Conservation (phyloP, 2,329 filamentous ascomycete species). For the Bipolaris oryzae region DNA sequence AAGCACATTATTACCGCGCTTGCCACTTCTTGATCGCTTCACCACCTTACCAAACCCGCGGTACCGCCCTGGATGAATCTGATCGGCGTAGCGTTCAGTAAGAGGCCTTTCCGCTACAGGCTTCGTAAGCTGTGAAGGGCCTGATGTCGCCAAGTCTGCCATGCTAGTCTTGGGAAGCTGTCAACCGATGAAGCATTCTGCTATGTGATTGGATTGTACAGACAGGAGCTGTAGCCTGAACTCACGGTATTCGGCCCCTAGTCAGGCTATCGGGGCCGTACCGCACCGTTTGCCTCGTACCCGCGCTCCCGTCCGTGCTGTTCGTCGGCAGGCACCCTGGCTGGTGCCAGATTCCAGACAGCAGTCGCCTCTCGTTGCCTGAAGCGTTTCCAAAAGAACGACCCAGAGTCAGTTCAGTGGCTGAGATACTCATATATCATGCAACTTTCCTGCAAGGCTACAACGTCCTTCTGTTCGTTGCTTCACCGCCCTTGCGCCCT, state of each 20-base stretch:
- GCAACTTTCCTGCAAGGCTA: constrained; percentile 3
- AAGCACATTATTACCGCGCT: background rate
- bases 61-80: background rate
- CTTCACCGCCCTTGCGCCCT: constrained; percentile 3
- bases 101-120: constrained; percentile 2
- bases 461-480: background rate
- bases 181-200: background rate
- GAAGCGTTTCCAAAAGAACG: background rate
- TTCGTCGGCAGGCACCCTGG: background rate
- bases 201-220: constrained; percentile 1
- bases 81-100: constrained; percentile 3
- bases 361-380: background rate
- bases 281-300: background rate
- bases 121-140: constrained; percentile 1
- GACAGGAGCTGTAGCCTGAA: background rate
- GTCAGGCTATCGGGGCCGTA: background rate
- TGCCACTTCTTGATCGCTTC: background rate
- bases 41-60: background rate
- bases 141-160: background rate
- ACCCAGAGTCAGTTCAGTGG: background rate
- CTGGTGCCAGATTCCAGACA: background rate
- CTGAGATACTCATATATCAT: constrained; percentile 7
- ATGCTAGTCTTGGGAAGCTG: background rate
- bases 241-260: background rate
- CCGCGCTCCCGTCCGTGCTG: background rate